Percentiles rank a stretch among this genome's conserved stretches.
Conservation (phyloP, 1,139 yeast genomes). For the Blastobotrys serpentis region DNA sequence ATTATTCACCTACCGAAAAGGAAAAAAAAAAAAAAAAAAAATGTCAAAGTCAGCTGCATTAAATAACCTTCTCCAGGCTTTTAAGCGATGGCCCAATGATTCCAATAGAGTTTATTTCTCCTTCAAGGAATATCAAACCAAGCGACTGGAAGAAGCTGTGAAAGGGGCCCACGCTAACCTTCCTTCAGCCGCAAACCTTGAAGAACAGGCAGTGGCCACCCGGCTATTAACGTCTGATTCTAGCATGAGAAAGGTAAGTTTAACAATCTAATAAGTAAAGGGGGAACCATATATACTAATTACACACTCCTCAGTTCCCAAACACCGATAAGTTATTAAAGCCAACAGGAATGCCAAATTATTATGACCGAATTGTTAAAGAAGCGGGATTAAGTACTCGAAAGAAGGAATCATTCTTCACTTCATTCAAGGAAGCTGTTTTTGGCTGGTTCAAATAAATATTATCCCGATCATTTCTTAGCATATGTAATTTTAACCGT, state of each 20-base stretch:
- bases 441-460: constrained; percentile 38
- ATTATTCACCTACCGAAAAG: background rate
- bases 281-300: constrained; percentile 15
- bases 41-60: constrained; percentile 17
- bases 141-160: constrained; percentile 29
- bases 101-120: constrained; percentile 36
- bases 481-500: constrained; percentile 50
- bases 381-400: constrained; percentile 58
- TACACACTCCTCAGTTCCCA: constrained; percentile 28
- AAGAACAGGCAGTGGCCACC: constrained; percentile 32
- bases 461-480: constrained; percentile 41
- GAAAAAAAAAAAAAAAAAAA: background rate
- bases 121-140: constrained; percentile 33
- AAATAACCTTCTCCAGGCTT: constrained; percentile 24
- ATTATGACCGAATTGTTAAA: constrained; percentile 65
- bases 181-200: constrained; percentile 29
- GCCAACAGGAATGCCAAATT: constrained; percentile 83
- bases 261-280: too few relatives aligned
- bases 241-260: constrained; percentile 27
- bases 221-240: constrained; percentile 27
- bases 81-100: constrained; percentile 33
- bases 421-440: constrained; percentile 34
- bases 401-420: constrained; percentile 57
- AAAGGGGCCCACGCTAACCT: constrained; percentile 26
- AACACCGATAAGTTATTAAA: constrained; percentile 54